Evolutionary conservation across 108 stramenopile genomes (phyloP), one percentile per base, ranked within the genome.

Genomic region (Nitzschia putrida): DNA sequence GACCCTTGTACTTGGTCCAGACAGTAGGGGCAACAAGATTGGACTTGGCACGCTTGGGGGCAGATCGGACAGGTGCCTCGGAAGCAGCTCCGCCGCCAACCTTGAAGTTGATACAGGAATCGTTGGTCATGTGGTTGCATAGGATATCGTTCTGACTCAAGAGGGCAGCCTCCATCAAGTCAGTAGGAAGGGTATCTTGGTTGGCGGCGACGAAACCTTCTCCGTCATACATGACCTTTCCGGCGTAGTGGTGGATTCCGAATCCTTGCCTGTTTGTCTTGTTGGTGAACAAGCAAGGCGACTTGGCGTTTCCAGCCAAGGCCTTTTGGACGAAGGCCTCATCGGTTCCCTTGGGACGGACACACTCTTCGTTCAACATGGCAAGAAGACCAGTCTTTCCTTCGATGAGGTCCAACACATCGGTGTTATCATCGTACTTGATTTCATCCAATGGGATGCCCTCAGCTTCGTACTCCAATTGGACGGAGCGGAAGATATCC

Each of bases 311-410:
- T 57, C 58, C 78, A 44, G 65, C 55, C 38, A 81, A 76, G 37
- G 90, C 78, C 68, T 91, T 89, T 18, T 74, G 73, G 11, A 91
- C 90, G 45, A 95, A 95, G 34, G 82, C 80, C 42, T 81, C 57
- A 73, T 97, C 97, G 12, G 65, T 87, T 23, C 98, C 98, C 69
- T 87, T 83, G 16, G 93, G 93, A 10, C 91, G 83, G 58, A 97
- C 85, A 73, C 97, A 98, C 78, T 97, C 96, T 73, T 98, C 99
- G 61, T 98, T 97, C 57, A 99, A 81, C 82, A 96, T 85, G 25
- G 94, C 88, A 24, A 98, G 74, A 29, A 98, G 82, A 38, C 97
- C 97, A 42, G 87, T 89, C 55, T 90, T 83, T 29, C 94, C 94
- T 71, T 98, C 97, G 68, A 98, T 93, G 41, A 98, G 77, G 39